Percentiles rank a stretch among this genome's conserved stretches.
Conservation (phyloP, 1,139 yeast genomes). For the Scheffersomyces segobiensis region DNA sequence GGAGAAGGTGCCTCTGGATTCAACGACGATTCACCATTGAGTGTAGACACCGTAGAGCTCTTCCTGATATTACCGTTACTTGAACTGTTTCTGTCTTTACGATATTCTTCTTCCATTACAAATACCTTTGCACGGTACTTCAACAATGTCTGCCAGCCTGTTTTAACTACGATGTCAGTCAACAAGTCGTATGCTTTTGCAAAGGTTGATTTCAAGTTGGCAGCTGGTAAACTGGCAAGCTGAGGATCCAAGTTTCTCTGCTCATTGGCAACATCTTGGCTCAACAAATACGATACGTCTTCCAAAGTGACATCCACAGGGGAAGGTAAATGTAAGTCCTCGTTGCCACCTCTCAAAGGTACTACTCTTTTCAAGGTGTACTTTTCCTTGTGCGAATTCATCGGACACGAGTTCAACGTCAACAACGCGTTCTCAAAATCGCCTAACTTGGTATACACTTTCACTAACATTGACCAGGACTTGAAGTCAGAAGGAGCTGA, state of each 20-base stretch:
- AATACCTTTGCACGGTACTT: slow-evolving; percentile 80
- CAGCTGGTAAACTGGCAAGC: slow-evolving; percentile 71
- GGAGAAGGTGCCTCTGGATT: slow-evolving; percentile 3
- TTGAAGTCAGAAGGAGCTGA: slow-evolving; percentile 83
- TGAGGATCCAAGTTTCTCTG: slow-evolving; percentile 65
- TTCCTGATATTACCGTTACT: slow-evolving; percentile 17
- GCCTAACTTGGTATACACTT: slow-evolving; percentile 66
- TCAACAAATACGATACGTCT: slow-evolving; percentile 56
- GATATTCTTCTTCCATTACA: slow-evolving; percentile 93
- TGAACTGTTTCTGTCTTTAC: slow-evolving; percentile 40
- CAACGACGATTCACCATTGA: slow-evolving; percentile 11
- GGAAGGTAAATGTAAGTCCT: slow-evolving; percentile 70
- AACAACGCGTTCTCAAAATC: slow-evolving; percentile 77
- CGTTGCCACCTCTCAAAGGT: slow-evolving; percentile 50
- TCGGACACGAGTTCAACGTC: slow-evolving; percentile 88
- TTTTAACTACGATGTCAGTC: slow-evolving; percentile 65
- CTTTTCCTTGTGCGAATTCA: slow-evolving; percentile 72
- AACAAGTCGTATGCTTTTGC: slow-evolving; percentile 76
- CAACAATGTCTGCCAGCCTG: slow-evolving; percentile 91
- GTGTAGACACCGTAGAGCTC: slow-evolving; percentile 14
- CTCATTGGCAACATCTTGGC: slow-evolving; percentile 50
- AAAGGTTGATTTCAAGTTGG: slow-evolving; percentile 75
- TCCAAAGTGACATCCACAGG: slow-evolving; percentile 79
- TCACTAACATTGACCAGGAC: slow-evolving; percentile 77
- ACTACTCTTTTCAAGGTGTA: slow-evolving; percentile 59